Evolutionary conservation across 2,329 filamentous ascomycete genomes (phyloP).

Genomic region (Beauveria brongniartii): DNA sequence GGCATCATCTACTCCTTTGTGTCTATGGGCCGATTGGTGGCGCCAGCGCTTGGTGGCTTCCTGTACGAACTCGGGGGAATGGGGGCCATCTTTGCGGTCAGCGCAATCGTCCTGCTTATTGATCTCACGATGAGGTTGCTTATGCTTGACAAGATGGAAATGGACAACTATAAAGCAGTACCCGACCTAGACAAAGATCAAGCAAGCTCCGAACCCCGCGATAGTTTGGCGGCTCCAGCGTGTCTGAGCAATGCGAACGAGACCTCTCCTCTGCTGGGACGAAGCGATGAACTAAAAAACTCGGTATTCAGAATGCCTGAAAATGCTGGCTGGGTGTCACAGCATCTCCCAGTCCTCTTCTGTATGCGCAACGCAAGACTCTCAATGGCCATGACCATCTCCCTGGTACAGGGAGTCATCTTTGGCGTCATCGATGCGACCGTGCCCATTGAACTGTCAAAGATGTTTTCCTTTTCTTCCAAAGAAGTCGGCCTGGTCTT

Average conservation of each 20-base stretch:
- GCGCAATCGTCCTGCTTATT: neutral
- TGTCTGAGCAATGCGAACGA: neutral
- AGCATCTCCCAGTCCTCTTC: neutral
- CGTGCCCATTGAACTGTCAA: neutral
- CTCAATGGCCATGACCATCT: neutral
- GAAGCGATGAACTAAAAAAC: neutral
- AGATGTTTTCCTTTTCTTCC: neutral
- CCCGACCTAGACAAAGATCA: neutral
- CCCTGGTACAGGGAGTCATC: neutral
- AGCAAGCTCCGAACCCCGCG: neutral
- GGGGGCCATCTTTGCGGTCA: neutral
- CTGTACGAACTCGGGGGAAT: neutral
- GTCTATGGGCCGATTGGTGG: neutral
- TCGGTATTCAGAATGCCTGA: neutral
- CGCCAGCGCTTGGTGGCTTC: neutral
- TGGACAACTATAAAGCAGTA: neutral
- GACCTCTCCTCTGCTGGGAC: neutral
- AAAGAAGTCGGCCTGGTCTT: neutral
- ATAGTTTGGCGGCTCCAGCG: neutral
- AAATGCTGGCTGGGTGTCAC: neutral
- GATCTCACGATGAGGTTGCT: neutral
- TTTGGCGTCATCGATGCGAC: neutral
- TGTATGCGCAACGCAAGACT: neutral
- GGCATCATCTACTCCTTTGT: neutral
- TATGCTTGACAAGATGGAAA: neutral